phyloP scores from a whole-genome alignment of 2,329 filamentous ascomycete genomes.

The Lomentospora prolificans region DNA sequence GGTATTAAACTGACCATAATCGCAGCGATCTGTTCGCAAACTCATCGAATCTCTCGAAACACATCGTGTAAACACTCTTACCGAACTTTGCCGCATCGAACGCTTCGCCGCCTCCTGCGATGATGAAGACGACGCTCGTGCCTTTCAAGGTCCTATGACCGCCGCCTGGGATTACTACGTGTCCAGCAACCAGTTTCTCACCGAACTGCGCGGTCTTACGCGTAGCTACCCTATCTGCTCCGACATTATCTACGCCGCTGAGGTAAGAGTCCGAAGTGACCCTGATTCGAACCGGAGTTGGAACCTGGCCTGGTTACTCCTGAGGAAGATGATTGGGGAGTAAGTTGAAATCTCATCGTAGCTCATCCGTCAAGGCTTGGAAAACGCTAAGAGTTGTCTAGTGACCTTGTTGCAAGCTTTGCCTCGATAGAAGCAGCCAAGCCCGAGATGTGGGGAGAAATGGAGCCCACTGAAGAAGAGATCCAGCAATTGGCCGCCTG shows the following conservation, averaged over 20 bases:
- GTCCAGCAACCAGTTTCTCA: slow-evolving; percentile 57
- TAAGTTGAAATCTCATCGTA: slow-evolving; percentile 35
- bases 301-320: slow-evolving; percentile 66
- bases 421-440: slow-evolving; percentile 50
- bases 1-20: too few species aligned
- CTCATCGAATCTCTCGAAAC: slow-evolving; percentile 54
- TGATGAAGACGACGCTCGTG: slow-evolving; percentile 46
- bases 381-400: slow-evolving; percentile 19
- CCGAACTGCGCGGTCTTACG: slow-evolving; percentile 59
- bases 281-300: slow-evolving; percentile 60
- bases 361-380: too few species aligned
- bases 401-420: slow-evolving; percentile 50
- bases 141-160: slow-evolving; percentile 56
- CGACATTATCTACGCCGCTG: slow-evolving; percentile 55
- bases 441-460: slow-evolving; percentile 61
- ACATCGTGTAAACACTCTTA: slow-evolving; percentile 64
- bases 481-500: slow-evolving; percentile 49
- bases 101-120: slow-evolving; percentile 54
- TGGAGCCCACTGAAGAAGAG: slow-evolving; percentile 43
- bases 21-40: slow-evolving; percentile 29
- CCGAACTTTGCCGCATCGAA: slow-evolving; percentile 63
- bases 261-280: slow-evolving; percentile 51
- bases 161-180: slow-evolving; percentile 64
- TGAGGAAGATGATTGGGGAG: slow-evolving; percentile 57
- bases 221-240: slow-evolving; percentile 58